phyloP scores from a whole-genome alignment of 2,329 filamentous ascomycete species.

The Epicoccum sorghinum region DNA sequence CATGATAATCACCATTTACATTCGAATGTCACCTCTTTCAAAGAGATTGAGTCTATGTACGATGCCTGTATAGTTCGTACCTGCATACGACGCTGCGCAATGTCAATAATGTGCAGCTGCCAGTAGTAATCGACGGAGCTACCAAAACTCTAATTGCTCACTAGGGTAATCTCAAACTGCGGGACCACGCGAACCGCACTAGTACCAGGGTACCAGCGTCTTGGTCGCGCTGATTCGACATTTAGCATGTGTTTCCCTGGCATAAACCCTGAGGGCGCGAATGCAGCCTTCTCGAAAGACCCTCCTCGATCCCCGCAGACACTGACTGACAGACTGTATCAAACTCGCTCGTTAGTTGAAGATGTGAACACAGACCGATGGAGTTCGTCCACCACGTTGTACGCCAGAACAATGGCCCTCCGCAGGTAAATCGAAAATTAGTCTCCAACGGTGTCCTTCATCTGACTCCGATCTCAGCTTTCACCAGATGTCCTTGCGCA shows the following conservation, averaged over 20 bases:
- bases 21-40: neutral
- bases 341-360: slow-evolving; percentile 1
- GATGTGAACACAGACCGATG: slow-evolving; percentile 6
- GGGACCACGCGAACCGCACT: slow-evolving; percentile 3
- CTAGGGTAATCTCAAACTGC: slow-evolving; percentile 8
- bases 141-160: slow-evolving; percentile 6
- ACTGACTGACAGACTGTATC: slow-evolving; percentile 5
- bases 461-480: slow-evolving; percentile 4
- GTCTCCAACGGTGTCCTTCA: neutral
- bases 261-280: slow-evolving; percentile 8
- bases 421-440: neutral
- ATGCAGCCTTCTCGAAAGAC: slow-evolving; percentile 9
- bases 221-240: slow-evolving; percentile 8
- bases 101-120: neutral
- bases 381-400: slow-evolving; percentile 5
- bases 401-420: slow-evolving; percentile 11
- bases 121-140: neutral
- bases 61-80: neutral
- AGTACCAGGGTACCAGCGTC: neutral
- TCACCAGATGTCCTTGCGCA: slow-evolving; percentile 14
- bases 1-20: neutral
- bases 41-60: neutral
- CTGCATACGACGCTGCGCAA: neutral
- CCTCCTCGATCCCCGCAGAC: slow-evolving; percentile 1
- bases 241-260: neutral